Base-by-base conservation (phyloP, 257 asterid species). In the Eustoma russellianum region DNA sequence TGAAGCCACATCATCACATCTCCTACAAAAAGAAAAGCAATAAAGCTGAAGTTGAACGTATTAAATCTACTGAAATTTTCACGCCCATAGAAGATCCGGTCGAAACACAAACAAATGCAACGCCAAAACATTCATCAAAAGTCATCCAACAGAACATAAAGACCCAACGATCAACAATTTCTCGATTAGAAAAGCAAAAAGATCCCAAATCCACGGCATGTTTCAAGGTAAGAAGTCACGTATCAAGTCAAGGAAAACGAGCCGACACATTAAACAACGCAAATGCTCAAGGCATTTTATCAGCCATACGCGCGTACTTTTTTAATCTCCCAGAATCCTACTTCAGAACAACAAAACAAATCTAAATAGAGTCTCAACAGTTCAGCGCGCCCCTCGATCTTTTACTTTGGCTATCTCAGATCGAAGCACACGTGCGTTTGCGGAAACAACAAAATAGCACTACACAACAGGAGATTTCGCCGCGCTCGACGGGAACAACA, bases 391-490 rank as follows among this genome's bases (percentile, higher is more conserved):
- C 61, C 55, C 65, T 71, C 65, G 78, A 74, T 72, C 80, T 62
- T 57, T 34, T 62, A 56, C 69, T 48, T 33, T 11, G 63, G 72
- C 61, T 41, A 60, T 44, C 49, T 45, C 53, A 50, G 70, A 67
- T 63, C 43, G 62, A 73, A 70, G 68, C 74, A 71, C 46, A 60
- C 54, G 50, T 17, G 3, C 58, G 44, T 34, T 63, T 41, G 66
- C 72, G 9, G 40, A 53, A 53, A 64, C 61, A 70, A 57, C 72
- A 74, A 76, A 78, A 81, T 73, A 60, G 55, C 6, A 38, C 40
- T 60, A 54, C 17, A 51, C 18, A 52, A 33, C 11, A 33, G 52
- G 47, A 33, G 47, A 30, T 46, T 45, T 50, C 40, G 56, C 55
- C 65, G 35, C 49, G 49, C 41, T 17, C 66, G 49, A 38, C 43